Evolutionary conservation across 139 green algal genomes (phyloP).

Genomic region (Closterium sp.): DNA sequence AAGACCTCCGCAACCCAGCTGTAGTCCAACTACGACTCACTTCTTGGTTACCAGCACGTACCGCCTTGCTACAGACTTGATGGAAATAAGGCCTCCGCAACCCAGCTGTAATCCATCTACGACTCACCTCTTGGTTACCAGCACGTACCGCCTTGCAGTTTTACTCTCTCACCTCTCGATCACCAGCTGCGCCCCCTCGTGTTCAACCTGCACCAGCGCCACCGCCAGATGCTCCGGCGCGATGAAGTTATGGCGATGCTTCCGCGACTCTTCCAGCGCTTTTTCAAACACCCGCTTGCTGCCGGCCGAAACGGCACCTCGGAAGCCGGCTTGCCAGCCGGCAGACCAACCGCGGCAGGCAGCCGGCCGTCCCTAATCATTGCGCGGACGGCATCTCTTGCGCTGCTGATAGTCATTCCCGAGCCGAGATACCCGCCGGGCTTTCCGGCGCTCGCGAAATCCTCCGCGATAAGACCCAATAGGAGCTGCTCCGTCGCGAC

Average conservation of each 20-base stretch:
- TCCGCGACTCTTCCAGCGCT: slow-evolving; percentile 78
- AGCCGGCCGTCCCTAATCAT: background rate
- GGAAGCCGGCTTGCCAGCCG: slow-evolving; percentile 26
- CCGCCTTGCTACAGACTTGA: too few species aligned
- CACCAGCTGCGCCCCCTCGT: slow-evolving; percentile 23
- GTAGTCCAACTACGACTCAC: too few species aligned
- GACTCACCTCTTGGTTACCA: too few species aligned
- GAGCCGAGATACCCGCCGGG: slow-evolving; percentile 29
- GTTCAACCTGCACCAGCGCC: slow-evolving; percentile 63
- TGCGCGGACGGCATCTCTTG: slow-evolving; percentile 47
- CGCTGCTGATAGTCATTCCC: slow-evolving; percentile 64
- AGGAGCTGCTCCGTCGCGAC: slow-evolving; percentile 80
- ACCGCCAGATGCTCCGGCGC: slow-evolving; percentile 87
- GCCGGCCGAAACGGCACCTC: slow-evolving; percentile 74
- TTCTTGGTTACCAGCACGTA: too few species aligned
- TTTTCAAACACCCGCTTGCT: slow-evolving; percentile 79
- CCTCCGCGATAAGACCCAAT: slow-evolving; percentile 81
- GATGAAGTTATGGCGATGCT: slow-evolving; percentile 79
- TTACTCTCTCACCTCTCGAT: slow-evolving; percentile 21
- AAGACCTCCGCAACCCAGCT: too few species aligned
- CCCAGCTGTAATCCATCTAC: too few species aligned
- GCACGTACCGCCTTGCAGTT: too few species aligned
- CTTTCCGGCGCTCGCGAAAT: slow-evolving; percentile 44
- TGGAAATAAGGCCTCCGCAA: too few species aligned
- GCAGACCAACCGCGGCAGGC: background rate